Conservation (phyloP, 148 eudicot species). For the Arctostaphylos glauca region DNA sequence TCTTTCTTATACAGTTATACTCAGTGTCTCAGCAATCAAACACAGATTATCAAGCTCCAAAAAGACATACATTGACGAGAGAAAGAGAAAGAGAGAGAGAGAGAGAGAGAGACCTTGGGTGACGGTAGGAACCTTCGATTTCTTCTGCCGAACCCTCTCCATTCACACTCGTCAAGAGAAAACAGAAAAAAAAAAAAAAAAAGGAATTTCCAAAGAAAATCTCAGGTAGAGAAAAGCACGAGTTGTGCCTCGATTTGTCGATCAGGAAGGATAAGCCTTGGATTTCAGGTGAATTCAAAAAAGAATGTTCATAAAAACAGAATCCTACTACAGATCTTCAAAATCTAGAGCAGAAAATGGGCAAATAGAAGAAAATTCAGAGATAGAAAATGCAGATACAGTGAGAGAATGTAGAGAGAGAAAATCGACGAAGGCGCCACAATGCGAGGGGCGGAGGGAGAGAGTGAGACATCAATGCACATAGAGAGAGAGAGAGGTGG, state of each 20-base stretch:
- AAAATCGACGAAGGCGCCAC: neutral
- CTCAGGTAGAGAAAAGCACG: conserved; percentile 21
- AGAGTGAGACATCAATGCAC: neutral
- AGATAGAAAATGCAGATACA: neutral
- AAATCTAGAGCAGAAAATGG: neutral
- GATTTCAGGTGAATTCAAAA: conserved; percentile 25
- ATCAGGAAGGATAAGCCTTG: neutral
- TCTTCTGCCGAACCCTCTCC: conserved; percentile 49
- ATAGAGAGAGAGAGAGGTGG: neutral
- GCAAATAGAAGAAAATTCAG: neutral
- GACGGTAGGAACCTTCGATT: conserved; percentile 31
- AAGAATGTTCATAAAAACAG: neutral
- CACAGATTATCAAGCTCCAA: neutral
- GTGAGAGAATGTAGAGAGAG: neutral
- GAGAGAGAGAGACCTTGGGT: conserved; percentile 37
- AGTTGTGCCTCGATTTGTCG: conserved; percentile 15
- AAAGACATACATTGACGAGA: conserved; percentile 8
- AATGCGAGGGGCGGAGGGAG: neutral
- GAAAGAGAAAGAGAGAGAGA: neutral
- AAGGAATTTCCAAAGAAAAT: conserved; percentile 19
- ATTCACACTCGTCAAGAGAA: conserved; percentile 35
- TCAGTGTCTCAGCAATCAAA: neutral
- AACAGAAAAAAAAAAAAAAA: neutral
- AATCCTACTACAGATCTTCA: conserved; percentile 6
- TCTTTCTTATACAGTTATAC: neutral